Conservation (phyloP, 2,329 filamentous ascomycete genomes). For the Aspergillus brasiliensis region DNA sequence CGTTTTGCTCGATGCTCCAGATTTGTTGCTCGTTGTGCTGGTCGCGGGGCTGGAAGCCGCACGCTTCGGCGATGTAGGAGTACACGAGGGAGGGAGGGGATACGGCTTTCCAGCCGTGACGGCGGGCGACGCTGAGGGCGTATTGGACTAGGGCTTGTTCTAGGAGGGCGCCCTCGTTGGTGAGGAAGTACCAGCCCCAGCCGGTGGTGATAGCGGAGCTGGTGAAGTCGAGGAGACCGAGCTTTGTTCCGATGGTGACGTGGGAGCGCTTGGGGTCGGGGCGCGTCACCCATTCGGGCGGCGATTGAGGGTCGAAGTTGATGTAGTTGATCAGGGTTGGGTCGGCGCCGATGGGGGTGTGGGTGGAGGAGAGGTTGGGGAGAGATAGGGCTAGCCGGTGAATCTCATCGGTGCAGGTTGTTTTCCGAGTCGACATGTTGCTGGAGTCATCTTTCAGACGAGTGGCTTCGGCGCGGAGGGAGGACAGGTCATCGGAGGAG, state of each 20-base stretch:
- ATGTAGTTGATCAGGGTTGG: constrained; percentile 73
- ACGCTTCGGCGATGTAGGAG: constrained; percentile 83
- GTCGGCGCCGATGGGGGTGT: constrained; percentile 71
- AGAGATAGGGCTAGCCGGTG: constrained; percentile 73
- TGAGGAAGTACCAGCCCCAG: constrained; percentile 97
- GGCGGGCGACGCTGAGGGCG: constrained; percentile 71
- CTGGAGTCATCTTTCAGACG: constrained; percentile 40
- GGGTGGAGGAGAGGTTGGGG: constrained; percentile 79
- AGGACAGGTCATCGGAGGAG: constrained; percentile 24
- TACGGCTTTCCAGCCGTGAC: constrained; percentile 75
- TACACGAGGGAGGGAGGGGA: constrained; percentile 90
- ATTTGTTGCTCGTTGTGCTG: constrained; percentile 89
- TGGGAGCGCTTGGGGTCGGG: constrained; percentile 62
- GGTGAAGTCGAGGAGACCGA: constrained; percentile 90
- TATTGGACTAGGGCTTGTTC: constrained; percentile 93
- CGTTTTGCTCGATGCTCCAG: constrained; percentile 72
- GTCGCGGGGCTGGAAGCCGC: constrained; percentile 92
- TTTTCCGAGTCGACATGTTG: constrained; percentile 34
- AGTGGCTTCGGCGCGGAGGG: constrained; percentile 42
- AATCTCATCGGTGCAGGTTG: constrained; percentile 60
- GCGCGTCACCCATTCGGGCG: constrained; percentile 33
- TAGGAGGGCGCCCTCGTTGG: constrained; percentile 88
- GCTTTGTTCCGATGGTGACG: constrained; percentile 79
- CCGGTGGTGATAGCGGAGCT: constrained; percentile 79
- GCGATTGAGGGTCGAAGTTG: constrained; percentile 65